Percentiles rank a stretch among this genome's conserved stretches.
These are phyloP conservation scores for Venturia aucupariae DNA, from an alignment of 2,329 filamentous ascomycete genomes.

Conservation along the genomic window DNA sequence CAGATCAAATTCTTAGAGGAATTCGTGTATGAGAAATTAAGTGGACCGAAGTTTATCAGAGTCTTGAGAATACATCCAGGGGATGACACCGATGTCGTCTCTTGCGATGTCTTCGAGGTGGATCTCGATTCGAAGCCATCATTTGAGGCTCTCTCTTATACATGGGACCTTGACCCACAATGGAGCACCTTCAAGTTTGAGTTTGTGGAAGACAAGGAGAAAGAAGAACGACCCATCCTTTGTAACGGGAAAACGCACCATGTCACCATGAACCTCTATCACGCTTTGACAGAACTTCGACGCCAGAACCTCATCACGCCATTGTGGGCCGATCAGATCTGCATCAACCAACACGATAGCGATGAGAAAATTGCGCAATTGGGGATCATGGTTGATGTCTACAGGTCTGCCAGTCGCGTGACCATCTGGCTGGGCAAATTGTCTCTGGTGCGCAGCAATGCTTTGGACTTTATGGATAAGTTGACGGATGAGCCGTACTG, in stretches of 20 bases:
- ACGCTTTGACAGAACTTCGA: constrained; percentile 13
- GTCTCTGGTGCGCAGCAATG: not conserved
- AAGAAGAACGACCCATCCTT: constrained; percentile 19
- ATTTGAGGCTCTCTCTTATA: constrained; percentile 14
- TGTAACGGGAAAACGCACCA: constrained; percentile 22
- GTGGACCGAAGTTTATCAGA: constrained; percentile 4
- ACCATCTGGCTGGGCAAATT: not conserved
- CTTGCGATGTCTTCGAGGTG: constrained; percentile 12
- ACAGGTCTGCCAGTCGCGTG: not conserved
- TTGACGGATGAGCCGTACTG: constrained; percentile 9
- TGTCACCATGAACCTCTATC: constrained; percentile 23
- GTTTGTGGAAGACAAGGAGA: constrained; percentile 3
- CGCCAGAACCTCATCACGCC: not conserved
- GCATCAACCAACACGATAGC: constrained; percentile 10
- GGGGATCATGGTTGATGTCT: constrained; percentile 10
- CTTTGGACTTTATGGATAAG: constrained; percentile 12
- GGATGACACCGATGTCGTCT: constrained; percentile 11
- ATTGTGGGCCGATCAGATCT: constrained; percentile 12
- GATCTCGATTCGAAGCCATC: constrained; percentile 7
- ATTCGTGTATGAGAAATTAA: constrained; percentile 8
- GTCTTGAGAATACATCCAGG: constrained; percentile 10
- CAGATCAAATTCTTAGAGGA: constrained; percentile 6
- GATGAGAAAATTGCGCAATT: constrained; percentile 13
- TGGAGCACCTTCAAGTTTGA: not conserved
- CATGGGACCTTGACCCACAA: constrained; percentile 13